phyloP scores from a whole-genome alignment of 2,329 filamentous ascomycete species.

The Fusarium abutilonis region DNA sequence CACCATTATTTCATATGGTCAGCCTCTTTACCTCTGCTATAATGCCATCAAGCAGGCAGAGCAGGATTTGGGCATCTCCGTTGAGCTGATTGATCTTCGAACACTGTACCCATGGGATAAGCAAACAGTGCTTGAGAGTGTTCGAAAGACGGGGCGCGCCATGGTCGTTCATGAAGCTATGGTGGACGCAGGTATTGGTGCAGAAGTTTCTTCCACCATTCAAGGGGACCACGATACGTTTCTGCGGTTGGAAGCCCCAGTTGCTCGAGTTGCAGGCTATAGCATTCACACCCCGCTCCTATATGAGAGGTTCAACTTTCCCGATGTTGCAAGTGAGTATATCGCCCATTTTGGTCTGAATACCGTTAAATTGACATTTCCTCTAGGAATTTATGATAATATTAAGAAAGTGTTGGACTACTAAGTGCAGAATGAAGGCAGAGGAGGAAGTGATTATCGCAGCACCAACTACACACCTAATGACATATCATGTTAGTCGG shows the following conservation, averaged over 20 bases:
- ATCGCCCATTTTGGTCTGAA: no score
- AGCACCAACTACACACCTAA: not conserved
- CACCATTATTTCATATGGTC: conserved; percentile 88
- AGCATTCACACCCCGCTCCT: conserved; percentile 82
- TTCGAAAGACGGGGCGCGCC: conserved; percentile 85
- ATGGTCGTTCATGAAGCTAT: conserved; percentile 93
- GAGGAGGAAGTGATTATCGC: not conserved
- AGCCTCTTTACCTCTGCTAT: conserved; percentile 85
- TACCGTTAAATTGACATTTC: conserved; percentile 16
- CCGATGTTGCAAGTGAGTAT: conserved; percentile 85
- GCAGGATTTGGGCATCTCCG: conserved; percentile 77
- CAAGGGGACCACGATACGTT: conserved; percentile 83
- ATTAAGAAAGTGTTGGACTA: conserved; percentile 75
- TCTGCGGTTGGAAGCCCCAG: conserved; percentile 82
- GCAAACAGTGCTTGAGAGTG: conserved; percentile 80
- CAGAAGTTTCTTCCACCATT: conserved; percentile 87
- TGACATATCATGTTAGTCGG: not conserved
- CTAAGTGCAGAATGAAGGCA: conserved; percentile 48
- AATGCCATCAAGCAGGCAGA: conserved; percentile 78
- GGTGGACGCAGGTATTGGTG: conserved; percentile 88
- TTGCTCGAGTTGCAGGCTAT: conserved; percentile 88
- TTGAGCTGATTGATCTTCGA: conserved; percentile 87
- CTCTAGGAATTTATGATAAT: conserved; percentile 73
- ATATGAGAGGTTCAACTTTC: conserved; percentile 83
- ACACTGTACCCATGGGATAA: conserved; percentile 95